Percentiles rank a stretch among this genome's conserved stretches.
These are phyloP conservation scores for Botrytis porri DNA, from an alignment of 2,329 filamentous ascomycete species.

Conservation along the genomic window DNA sequence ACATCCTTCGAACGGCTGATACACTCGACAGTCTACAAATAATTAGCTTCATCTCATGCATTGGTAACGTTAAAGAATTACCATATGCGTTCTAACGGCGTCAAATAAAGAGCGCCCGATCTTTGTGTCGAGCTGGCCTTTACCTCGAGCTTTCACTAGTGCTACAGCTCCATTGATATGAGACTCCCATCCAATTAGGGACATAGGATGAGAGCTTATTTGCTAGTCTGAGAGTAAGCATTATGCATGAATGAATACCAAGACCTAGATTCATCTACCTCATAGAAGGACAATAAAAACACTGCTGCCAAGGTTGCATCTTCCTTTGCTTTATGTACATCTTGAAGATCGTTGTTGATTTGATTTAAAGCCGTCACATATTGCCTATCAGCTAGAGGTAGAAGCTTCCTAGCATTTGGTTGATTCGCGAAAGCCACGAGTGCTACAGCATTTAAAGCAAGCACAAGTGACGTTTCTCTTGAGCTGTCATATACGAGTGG, in stretches of 20 bases:
- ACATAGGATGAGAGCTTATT: conserved; percentile 51
- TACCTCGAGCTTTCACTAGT: conserved; percentile 53
- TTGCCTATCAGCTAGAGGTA: conserved; percentile 45
- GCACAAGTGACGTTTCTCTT: conserved; percentile 46
- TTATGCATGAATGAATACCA: neutral
- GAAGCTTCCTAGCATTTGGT: conserved; percentile 37
- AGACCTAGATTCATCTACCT: conserved; percentile 40
- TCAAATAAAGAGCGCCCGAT: conserved; percentile 55
- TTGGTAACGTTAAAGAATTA: conserved; percentile 34
- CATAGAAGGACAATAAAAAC: conserved; percentile 57
- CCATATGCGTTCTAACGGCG: conserved; percentile 58
- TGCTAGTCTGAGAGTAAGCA: conserved; percentile 34
- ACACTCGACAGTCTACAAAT: conserved; percentile 54
- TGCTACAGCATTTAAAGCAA: conserved; percentile 53
- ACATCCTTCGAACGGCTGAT: conserved; percentile 51
- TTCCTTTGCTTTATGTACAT: conserved; percentile 46
- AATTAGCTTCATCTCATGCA: conserved; percentile 42
- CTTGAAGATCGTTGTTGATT: conserved; percentile 50
- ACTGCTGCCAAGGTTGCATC: conserved; percentile 58
- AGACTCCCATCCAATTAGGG: conserved; percentile 56
- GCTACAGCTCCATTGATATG: conserved; percentile 60
- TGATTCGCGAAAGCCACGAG: conserved; percentile 55
- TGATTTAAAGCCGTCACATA: conserved; percentile 53
- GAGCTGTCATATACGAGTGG: conserved; percentile 48
- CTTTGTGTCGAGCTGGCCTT: conserved; percentile 50